Evolutionary conservation across 225 moss, liverwort and hornwort species (phyloP), one percentile per base, ranked within the genome.

Genomic region (Physcomitrellopsis africana): DNA sequence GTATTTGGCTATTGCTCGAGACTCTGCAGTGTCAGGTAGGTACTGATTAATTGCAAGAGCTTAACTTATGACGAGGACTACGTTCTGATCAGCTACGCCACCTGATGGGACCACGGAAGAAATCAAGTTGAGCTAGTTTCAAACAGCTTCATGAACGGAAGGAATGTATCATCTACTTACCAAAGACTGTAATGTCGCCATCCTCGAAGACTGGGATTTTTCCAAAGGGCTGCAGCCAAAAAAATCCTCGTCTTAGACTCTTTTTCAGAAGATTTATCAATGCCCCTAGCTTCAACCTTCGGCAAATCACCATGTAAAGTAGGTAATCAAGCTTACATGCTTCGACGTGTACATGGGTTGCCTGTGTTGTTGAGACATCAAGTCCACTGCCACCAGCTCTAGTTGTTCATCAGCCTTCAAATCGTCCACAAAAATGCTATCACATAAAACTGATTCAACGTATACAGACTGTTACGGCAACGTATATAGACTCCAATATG

Each of bases 1-100:
- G 76, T 93, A 90, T 17, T 83, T 87, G 0, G 84, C 84, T 63
- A 96, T 96, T 49, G 93, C 84, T 10, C 95, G 81, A 13, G 95
- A 96, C 61, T 95, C 95, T 93, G 83, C 73, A 61, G 13, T n/a
- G 43, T 27, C 63, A 69, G 12, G 16, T 20, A 51, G 5, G 17
- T 5, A 60, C 12, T 61, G 4, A 5, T 20, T 32, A 52, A 51
- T 13, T 11, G 5, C 10, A 16, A 14, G 42, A 63, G 67, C 11
- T 23, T 17, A 23, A 51, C 27, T 24, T 8, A 41, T 16, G 41
- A 1, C 65, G 19, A 3, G 46, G 7, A 71, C 3, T 9, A 49
- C 0, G 15, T 32, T 1, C 15, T 11, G 9, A 23, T 17, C 27
- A 37, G 12, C 11, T 9, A 16, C 12, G 41, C 9, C n/a, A 3